These are phyloP conservation scores for Calonectria pseudoturangicola DNA, from an alignment of 2,329 filamentous ascomycete genomes.

Conservation along the genomic window DNA sequence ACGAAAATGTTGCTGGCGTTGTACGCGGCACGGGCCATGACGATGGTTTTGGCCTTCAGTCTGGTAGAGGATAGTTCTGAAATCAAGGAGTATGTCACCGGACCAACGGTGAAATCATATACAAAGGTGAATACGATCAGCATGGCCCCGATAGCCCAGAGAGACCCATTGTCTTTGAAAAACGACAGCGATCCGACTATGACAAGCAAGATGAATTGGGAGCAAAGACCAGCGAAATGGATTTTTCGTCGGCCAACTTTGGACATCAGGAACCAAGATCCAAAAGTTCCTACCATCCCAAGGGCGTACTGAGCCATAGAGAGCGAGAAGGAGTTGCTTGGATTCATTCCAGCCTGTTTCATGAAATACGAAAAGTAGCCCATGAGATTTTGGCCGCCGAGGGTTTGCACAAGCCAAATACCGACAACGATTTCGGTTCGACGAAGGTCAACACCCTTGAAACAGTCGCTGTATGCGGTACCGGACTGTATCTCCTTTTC, in stretches of 20 bases:
- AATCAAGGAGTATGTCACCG: conserved; percentile 71
- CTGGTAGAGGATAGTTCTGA: conserved; percentile 73
- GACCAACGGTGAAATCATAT: conserved; percentile 73
- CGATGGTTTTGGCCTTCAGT: conserved; percentile 73
- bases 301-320: conserved; percentile 70
- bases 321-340: conserved; percentile 65
- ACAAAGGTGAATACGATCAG: conserved; percentile 71
- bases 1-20: conserved; percentile 70
- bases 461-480: conserved; percentile 69
- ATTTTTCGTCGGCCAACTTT: conserved; percentile 70
- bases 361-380: conserved; percentile 69
- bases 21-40: conserved; percentile 66
- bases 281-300: conserved; percentile 69
- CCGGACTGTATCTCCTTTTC: conserved; percentile 66
- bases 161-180: conserved; percentile 56
- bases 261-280: conserved; percentile 70
- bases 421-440: conserved; percentile 71
- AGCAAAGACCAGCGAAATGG: conserved; percentile 67
- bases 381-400: conserved; percentile 70
- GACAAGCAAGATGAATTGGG: conserved; percentile 63
- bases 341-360: conserved; percentile 67
- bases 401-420: conserved; percentile 69
- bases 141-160: conserved; percentile 67
- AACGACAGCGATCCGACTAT: conserved; percentile 64
- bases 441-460: conserved; percentile 70